A percentile compares a stretch with the other conserved stretches of the same genome.
Evolutionary conservation across 2,329 filamentous ascomycete genomes (phyloP).

Genomic region (Ophiognomonia clavigignenti-juglandacearum): DNA sequence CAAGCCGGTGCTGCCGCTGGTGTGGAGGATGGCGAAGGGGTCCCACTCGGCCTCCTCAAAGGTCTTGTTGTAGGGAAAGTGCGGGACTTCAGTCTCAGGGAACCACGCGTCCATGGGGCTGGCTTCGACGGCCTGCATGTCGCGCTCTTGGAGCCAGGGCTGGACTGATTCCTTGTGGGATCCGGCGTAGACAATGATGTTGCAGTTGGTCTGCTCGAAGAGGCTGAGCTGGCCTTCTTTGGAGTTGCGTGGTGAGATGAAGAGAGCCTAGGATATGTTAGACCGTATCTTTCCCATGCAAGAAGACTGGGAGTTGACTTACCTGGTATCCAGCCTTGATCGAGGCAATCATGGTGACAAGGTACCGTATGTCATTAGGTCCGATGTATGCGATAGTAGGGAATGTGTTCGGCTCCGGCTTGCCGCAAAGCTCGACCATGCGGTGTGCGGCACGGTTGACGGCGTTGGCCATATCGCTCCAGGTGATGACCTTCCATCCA

Average conservation of each 20-base stretch:
- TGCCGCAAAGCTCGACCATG: constrained; percentile 12
- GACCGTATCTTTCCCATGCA: accelerated
- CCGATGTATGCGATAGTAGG: constrained; percentile 15
- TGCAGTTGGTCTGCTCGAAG: constrained; percentile 38
- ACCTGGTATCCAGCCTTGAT: constrained; percentile 18
- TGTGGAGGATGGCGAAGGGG: constrained; percentile 37
- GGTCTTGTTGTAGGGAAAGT: constrained; percentile 34
- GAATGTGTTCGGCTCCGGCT: constrained; percentile 8
- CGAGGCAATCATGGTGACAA: constrained; percentile 11
- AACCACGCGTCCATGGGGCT: constrained; percentile 30
- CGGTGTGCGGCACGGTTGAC: constrained; percentile 13
- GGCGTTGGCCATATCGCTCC: constrained; percentile 13
- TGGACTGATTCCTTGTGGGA: constrained; percentile 26
- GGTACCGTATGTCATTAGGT: constrained; percentile 14
- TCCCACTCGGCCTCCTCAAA: constrained; percentile 38
- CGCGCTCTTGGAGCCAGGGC: constrained; percentile 31
- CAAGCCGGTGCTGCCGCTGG: constrained; percentile 40
- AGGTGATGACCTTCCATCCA: constrained; percentile 13
- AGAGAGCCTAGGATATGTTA: constrained; percentile 27
- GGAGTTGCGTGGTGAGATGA: constrained; percentile 42
- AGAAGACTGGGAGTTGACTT: neutral
- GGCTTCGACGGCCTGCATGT: constrained; percentile 33
- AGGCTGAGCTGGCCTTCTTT: constrained; percentile 39
- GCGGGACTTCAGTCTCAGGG: constrained; percentile 27
- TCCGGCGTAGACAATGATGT: constrained; percentile 30